Conservation (phyloP, 179 eudicot species). For the Amaranthus tricolor region DNA sequence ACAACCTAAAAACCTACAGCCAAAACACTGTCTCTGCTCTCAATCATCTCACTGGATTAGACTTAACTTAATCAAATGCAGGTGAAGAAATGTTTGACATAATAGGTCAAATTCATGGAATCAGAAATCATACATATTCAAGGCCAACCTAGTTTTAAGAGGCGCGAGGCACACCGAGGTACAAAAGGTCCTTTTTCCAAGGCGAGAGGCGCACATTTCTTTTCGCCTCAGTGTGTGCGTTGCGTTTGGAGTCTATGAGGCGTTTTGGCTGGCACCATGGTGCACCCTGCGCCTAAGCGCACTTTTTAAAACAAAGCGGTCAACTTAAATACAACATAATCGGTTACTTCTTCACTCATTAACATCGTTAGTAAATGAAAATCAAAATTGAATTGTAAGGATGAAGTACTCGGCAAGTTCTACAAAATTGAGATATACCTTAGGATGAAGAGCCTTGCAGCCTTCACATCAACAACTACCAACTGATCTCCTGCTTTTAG, state of each 20-base stretch:
- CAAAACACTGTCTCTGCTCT: background rate
- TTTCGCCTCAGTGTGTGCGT: no score
- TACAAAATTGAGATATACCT: slow-evolving; percentile 42
- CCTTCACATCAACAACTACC: slow-evolving; percentile 84
- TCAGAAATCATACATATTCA: background rate
- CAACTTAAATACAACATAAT: background rate
- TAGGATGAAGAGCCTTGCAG: slow-evolving; percentile 82
- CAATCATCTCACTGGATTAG: background rate
- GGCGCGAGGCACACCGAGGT: no score
- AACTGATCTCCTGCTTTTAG: slow-evolving; percentile 68
- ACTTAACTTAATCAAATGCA: background rate
- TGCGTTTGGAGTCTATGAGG: no score
- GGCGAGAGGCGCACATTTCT: no score
- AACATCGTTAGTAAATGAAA: no score
- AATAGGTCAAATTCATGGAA: background rate
- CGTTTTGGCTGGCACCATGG: no score
- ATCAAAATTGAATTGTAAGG: background rate
- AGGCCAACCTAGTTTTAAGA: background rate
- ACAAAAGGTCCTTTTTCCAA: no score
- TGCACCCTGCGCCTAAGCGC: no score
- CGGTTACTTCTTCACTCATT: no score
- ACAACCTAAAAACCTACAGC: no score
- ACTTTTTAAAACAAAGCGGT: background rate
- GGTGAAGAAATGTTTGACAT: background rate
- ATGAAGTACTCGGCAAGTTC: background rate